Evolutionary conservation across 176 grass and related monocot genomes (phyloP).

Genomic region (Tillandsia fasciculata): DNA sequence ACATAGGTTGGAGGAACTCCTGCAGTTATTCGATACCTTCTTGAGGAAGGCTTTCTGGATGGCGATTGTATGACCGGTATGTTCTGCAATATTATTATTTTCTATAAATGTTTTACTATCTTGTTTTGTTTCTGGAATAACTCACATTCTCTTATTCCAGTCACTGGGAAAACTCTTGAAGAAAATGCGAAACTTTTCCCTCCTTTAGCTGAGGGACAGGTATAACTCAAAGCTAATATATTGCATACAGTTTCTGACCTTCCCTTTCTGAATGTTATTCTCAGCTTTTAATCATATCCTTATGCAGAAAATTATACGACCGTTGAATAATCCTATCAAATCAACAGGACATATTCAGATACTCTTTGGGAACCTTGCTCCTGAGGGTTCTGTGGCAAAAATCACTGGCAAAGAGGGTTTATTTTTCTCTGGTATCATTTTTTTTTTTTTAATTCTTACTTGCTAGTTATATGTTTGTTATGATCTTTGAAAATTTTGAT

Average conservation of each 20-base stretch:
- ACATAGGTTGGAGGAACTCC: conserved; percentile 90
- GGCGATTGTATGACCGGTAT: conserved; percentile 90
- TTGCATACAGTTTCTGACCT: background rate
- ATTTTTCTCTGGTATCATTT: conserved; percentile 78
- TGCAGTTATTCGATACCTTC: conserved; percentile 81
- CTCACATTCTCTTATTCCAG: conserved; percentile 27
- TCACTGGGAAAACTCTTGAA: conserved; percentile 88
- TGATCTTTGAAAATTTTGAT: conserved; percentile 13
- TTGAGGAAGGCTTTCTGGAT: conserved; percentile 86
- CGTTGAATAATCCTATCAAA: conserved; percentile 88
- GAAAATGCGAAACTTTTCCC: conserved; percentile 89
- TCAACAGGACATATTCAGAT: conserved; percentile 97
- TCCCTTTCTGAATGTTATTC: background rate
- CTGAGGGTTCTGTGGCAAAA: conserved; percentile 96
- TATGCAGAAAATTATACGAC: conserved; percentile 78
- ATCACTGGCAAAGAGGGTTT: conserved; percentile 98
- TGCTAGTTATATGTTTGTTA: background rate
- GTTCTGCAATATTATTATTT: conserved; percentile 13
- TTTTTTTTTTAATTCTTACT: conserved; percentile 19
- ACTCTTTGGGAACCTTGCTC: conserved; percentile 97
- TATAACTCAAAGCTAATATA: conserved; percentile 20
- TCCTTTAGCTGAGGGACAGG: conserved; percentile 75
- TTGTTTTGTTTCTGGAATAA: conserved; percentile 6
- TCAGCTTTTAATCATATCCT: background rate
- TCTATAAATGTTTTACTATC: background rate